These are phyloP conservation scores for Hygrocybe punicea DNA, from an alignment of 768 basidiomycete genomes.

Conservation along the genomic window DNA sequence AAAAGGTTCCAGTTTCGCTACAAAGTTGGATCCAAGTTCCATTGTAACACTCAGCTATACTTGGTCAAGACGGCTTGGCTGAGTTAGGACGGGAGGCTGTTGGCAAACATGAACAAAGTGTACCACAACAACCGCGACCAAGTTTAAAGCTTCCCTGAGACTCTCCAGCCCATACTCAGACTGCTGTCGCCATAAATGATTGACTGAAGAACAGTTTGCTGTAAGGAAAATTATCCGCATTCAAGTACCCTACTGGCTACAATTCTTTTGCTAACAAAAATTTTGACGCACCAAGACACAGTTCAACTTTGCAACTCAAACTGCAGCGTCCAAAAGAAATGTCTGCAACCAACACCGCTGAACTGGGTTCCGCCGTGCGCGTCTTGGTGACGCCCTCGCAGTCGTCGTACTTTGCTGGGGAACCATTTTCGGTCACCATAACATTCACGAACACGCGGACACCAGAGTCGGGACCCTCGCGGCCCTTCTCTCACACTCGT, in stretches of 20 bases:
- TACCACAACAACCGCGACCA: background rate
- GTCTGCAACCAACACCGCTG: background rate
- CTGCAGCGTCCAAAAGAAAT: background rate
- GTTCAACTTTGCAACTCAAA: background rate
- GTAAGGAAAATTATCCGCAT: no score
- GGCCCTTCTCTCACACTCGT: conserved; percentile 49
- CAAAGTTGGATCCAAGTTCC: conserved; percentile 62
- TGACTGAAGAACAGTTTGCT: no score
- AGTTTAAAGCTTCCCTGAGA: background rate
- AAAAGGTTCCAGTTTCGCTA: conserved; percentile 81
- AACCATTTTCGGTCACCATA: conserved; percentile 78
- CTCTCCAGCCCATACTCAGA: background rate
- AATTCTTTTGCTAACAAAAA: background rate
- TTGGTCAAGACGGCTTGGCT: background rate
- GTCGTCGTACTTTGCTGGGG: conserved; percentile 91
- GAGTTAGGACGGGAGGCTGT: background rate
- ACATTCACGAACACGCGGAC: conserved; percentile 82
- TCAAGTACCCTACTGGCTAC: background rate
- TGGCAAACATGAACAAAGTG: background rate
- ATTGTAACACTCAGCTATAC: conserved; percentile 32
- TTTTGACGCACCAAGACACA: background rate
- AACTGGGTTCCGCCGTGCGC: conserved; percentile 51
- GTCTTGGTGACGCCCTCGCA: conserved; percentile 76
- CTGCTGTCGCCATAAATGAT: background rate
- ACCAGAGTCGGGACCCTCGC: conserved; percentile 39